Evolutionary conservation across 768 basidiomycete species (phyloP), one percentile per base, ranked within the genome.

Genomic region (Thelephora ganbajun): DNA sequence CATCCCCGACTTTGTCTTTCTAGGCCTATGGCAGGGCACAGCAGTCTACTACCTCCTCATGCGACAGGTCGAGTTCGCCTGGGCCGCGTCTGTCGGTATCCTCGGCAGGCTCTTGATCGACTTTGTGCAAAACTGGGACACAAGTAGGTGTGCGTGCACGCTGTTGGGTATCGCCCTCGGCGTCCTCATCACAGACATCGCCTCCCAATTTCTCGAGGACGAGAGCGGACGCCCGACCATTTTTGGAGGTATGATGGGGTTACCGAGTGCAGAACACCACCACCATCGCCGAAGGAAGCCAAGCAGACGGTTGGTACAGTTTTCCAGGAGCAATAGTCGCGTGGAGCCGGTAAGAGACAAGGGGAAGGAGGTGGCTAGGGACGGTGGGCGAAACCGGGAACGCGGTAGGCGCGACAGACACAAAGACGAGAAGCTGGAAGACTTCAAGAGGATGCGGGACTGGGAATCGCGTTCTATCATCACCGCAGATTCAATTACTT

Each of bases 11-110:
- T 69, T 71, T 55, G 63, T 86, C 58, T 75, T 89, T 48, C 63
- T 74, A 45, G 85, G 85, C 45, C 71, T 80, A 55, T 79, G 81
- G 72, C 81, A 86, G 61, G 85, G 85, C 44, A 76, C 83, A 53
- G 80, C 74, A 20, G 67, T 89, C 45, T 80, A 85, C 56, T 80
- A 76, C 56, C 69, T 80, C 47, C 70, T 75, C 51, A 76, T 66
- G 55, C 69, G 73, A 58, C 69, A 71, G 48, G 69, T 72, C 43
- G 66, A 69, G 50, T 63, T 81, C 33, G 71, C 72, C 34, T 63
- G 81, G 56, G 65, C 71, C 44, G 72, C 82, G 37, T 78, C 69
- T 46, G 65, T 77, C 39, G 71, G 67, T 43, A 75, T 85, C 52
- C 68, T 68, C 36, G 71, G 67, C 3, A 82, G 82, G 59, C 76